Evolutionary conservation across 2,329 filamentous ascomycete genomes (phyloP).

Genomic region (Tothia fuscella): DNA sequence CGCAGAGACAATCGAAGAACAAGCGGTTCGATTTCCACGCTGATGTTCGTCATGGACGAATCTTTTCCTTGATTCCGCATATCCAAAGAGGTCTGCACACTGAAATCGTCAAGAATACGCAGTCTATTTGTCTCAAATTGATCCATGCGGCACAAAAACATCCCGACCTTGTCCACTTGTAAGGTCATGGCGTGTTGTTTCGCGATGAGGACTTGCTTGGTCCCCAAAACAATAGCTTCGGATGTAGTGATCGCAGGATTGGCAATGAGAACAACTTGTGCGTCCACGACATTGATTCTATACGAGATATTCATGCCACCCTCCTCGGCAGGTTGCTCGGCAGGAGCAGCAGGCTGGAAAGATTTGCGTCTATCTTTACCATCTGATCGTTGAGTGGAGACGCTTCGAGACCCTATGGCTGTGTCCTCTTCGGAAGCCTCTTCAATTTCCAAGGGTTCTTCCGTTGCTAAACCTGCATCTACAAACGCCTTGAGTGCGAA

Average conservation of each 20-base stretch:
- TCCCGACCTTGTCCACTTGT: constrained; percentile 86
- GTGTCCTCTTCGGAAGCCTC: constrained; percentile 43
- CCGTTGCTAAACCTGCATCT: constrained; percentile 50
- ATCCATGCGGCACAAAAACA: constrained; percentile 99
- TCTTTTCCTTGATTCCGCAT: constrained; percentile 48
- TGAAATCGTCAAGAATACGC: constrained; percentile 94
- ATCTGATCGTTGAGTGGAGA: constrained; percentile 2
- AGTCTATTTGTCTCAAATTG: constrained; percentile 83
- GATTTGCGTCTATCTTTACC: not conserved
- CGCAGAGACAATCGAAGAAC: constrained; percentile 82
- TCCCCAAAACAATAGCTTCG: constrained; percentile 89
- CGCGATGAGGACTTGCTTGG: constrained; percentile 84
- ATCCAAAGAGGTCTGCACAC: constrained; percentile 79
- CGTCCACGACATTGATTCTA: constrained; percentile 87
- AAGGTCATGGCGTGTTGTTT: constrained; percentile 90
- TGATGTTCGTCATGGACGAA: constrained; percentile 60
- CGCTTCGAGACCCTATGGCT: constrained; percentile 3
- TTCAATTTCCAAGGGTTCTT: constrained; percentile 48
- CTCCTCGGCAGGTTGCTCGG: constrained; percentile 24
- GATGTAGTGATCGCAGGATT: constrained; percentile 84
- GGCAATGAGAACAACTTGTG: constrained; percentile 90
- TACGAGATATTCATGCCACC: constrained; percentile 67
- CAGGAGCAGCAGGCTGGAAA: constrained; percentile 14
- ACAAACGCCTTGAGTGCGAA: constrained; percentile 80
- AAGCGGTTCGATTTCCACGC: constrained; percentile 79